Evolutionary conservation across 2,329 filamentous ascomycete species (phyloP), one percentile per base, ranked within the genome.

Genomic region (Arthrobotrys iridis): DNA sequence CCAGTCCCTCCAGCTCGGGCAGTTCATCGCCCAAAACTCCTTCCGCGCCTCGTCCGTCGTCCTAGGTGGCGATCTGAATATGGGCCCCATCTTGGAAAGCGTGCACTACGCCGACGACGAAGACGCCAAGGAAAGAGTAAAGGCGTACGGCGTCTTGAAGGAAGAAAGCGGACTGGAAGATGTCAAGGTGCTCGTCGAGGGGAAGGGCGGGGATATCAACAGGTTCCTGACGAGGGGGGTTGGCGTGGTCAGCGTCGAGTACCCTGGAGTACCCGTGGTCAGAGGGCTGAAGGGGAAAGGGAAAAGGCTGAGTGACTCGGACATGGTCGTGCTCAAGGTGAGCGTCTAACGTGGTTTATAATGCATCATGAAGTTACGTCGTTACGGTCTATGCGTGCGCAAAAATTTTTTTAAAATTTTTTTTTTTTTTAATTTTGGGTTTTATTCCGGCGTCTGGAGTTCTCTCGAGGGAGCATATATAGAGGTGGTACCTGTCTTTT

Each of bases 161-260:
- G 70, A 74, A 5, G 55, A 67, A 33, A 74, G 70, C 15, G 70
- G 70, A 6, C 6, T 74, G 26, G 70, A 74, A 4, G 70, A 74
- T 20, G 70, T 74, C 10, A 74, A 74, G 22, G 70, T 74, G 20
- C 37, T 74, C 11, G 70, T 62, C 6, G 62, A 74, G 8, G 70
- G 62, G 33, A 74, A 74, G 30, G 70, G 70, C 18, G 70, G 70
- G 15, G 70, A 74, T 67, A 74, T 74, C 20, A 74, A 74, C 50
- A 45, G 70, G 22, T 74, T 74, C 58, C n/a, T 74, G 18, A 45
- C 70, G 10, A 66, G 70, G 18, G 70, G 70, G 15, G 70, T 74
- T 3, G 50, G 62, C 3, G 46, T 74, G 5, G 55, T 74, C 13
- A 37, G 45, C 0, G 70, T 74, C n/a, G 62, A 74, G 35, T 74